A percentile compares a stretch with the other conserved stretches of the same genome.
Conservation (phyloP, 2,329 filamentous ascomycete species). For the Arthrobotrys megalospora region DNA sequence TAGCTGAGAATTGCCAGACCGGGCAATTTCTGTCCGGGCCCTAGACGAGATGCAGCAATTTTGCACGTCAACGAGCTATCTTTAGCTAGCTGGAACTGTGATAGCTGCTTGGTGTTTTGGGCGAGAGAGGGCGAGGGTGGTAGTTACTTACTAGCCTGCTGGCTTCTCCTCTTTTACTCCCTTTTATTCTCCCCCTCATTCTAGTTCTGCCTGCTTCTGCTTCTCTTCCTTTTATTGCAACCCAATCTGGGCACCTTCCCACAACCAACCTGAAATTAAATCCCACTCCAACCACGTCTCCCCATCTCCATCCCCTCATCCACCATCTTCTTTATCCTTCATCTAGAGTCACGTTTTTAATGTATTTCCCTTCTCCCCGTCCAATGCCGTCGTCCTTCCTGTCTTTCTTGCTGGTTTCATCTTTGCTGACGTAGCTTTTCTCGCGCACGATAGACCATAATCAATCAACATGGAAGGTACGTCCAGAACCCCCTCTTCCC, state of each 20-base stretch:
- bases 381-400: constrained; percentile 63
- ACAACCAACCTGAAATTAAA: constrained; percentile 64
- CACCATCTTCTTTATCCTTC: constrained; percentile 64
- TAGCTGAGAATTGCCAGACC: constrained; percentile 38
- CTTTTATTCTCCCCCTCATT: constrained; percentile 26
- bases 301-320: constrained; percentile 67
- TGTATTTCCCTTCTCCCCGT: constrained; percentile 58
- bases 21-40: constrained; percentile 35
- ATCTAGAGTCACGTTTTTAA: constrained; percentile 59
- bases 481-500: constrained; percentile 66
- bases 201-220: constrained; percentile 15
- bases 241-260: constrained; percentile 46
- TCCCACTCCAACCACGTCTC: constrained; percentile 65
- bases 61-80: constrained; percentile 10
- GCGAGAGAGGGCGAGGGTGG: constrained; percentile 37
- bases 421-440: constrained; percentile 58
- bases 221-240: constrained; percentile 27
- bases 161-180: constrained; percentile 10
- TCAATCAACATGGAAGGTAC: constrained; percentile 77
- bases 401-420: constrained; percentile 32
- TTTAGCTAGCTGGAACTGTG: constrained; percentile 6
- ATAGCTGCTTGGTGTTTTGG: not conserved
- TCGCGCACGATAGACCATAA: constrained; percentile 62
- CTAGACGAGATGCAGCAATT: constrained; percentile 38
- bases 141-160: not conserved